These are phyloP conservation scores for Pycnococcus provasolii DNA, from an alignment of 139 green algal genomes.

Conservation along the genomic window DNA sequence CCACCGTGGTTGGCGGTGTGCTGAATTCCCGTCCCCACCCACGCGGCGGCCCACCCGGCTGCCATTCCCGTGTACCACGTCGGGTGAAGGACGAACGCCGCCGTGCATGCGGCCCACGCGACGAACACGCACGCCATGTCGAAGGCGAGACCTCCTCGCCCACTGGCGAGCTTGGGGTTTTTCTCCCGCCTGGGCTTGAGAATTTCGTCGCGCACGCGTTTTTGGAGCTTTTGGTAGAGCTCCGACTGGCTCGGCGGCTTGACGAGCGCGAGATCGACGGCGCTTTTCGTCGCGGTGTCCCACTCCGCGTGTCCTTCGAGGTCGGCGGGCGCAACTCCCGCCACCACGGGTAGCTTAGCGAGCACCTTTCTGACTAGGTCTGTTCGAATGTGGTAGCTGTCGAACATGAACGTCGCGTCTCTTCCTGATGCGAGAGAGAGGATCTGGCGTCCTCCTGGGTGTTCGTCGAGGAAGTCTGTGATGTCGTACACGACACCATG, in stretches of 20 bases:
- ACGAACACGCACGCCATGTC: slow-evolving; percentile 14
- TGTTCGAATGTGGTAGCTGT: slow-evolving; percentile 23
- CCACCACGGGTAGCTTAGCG: slow-evolving; percentile 1
- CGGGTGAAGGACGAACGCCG: not conserved
- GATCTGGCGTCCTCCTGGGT: slow-evolving; percentile 22
- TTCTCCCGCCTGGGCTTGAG: slow-evolving; percentile 2
- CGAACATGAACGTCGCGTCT: slow-evolving; percentile 28
- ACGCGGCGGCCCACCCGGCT: slow-evolving; percentile 16
- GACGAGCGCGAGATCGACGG: no score
- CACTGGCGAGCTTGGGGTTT: not conserved
- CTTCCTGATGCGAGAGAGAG: slow-evolving; percentile 15
- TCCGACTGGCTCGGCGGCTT: slow-evolving; percentile 13
- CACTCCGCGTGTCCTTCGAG: not conserved
- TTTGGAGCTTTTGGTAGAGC: slow-evolving; percentile 17
- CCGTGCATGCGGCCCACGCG: not conserved
- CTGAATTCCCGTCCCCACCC: slow-evolving; percentile 23
- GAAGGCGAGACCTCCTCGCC: slow-evolving; percentile 1
- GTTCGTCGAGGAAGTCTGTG: slow-evolving; percentile 14
- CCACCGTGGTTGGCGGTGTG: slow-evolving; percentile 28
- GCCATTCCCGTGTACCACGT: slow-evolving; percentile 1
- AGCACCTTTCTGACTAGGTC: slow-evolving; percentile 10
- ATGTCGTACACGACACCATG: slow-evolving; percentile 21
- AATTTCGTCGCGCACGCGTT: slow-evolving; percentile 23
- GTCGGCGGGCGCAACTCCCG: not conserved
- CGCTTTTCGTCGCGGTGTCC: not conserved